Evolutionary conservation across 768 basidiomycete genomes (phyloP).

Genomic region (Termitomyces sp.): DNA sequence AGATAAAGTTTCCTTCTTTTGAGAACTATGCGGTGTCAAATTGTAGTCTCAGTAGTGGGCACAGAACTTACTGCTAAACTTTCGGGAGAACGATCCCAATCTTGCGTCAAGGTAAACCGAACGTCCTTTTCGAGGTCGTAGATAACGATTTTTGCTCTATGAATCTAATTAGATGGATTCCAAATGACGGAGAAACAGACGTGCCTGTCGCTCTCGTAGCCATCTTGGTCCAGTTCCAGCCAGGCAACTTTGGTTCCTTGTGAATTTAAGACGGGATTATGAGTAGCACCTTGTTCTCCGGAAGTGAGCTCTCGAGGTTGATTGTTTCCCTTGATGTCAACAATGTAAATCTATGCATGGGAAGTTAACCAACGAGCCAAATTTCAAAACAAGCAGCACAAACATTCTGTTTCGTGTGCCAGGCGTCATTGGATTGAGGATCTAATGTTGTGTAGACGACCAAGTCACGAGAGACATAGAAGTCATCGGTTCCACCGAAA

Average conservation of each 20-base stretch:
- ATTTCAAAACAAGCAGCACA: neutral
- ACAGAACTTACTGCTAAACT: constrained; percentile 46
- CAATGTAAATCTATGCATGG: constrained; percentile 57
- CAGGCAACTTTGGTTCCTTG: constrained; percentile 75
- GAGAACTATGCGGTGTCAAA: constrained; percentile 54
- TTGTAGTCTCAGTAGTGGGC: neutral
- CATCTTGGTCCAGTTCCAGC: constrained; percentile 84
- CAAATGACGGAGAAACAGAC: constrained; percentile 1
- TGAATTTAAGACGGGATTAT: constrained; percentile 62
- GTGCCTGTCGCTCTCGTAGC: constrained; percentile 83
- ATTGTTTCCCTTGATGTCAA: constrained; percentile 46
- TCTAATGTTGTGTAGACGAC: constrained; percentile 88
- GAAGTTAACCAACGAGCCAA: neutral
- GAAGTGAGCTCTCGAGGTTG: constrained; percentile 69
- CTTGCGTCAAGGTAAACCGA: constrained; percentile 68
- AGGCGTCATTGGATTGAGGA: constrained; percentile 66
- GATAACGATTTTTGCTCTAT: constrained; percentile 70
- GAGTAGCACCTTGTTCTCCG: constrained; percentile 80
- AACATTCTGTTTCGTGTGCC: constrained; percentile 89
- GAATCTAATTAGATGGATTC: neutral
- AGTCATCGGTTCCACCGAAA: constrained; percentile 81
- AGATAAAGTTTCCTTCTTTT: constrained; percentile 60
- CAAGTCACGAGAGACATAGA: constrained; percentile 62
- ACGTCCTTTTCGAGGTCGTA: constrained; percentile 68
- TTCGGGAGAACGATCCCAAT: constrained; percentile 82